A percentile compares a stretch with the other conserved stretches of the same genome.
phyloP scores from a whole-genome alignment of 1,139 yeast genomes.

The Taphrina confusa region DNA sequence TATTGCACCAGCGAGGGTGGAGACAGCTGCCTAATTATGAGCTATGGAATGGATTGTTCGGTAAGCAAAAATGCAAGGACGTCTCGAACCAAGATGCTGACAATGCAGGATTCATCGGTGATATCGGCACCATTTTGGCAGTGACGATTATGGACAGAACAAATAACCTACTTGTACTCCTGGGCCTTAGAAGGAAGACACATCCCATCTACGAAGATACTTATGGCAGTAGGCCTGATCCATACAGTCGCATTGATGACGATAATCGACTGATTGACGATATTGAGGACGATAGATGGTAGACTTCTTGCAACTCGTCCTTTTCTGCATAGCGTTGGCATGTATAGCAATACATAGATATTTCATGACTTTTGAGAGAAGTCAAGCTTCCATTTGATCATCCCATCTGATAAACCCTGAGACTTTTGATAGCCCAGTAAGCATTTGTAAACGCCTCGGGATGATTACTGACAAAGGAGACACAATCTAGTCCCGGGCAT shows the following conservation, averaged over 20 bases:
- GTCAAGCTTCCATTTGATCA: neutral
- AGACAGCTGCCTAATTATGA: conserved; percentile 36
- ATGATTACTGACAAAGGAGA: conserved; percentile 24
- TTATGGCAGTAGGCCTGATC: conserved; percentile 9
- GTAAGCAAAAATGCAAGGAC: neutral
- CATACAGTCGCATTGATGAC: conserved; percentile 21
- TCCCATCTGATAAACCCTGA: conserved; percentile 15
- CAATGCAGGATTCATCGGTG: neutral
- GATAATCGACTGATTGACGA: conserved; percentile 33
- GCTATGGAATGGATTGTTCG: conserved; percentile 29
- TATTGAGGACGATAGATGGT: conserved; percentile 33
- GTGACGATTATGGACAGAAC: neutral
- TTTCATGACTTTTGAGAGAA: neutral
- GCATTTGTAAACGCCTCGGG: conserved; percentile 35
- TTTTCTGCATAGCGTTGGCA: conserved; percentile 7
- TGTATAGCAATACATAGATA: neutral
- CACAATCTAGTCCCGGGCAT: conserved; percentile 30
- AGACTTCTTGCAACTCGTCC: neutral
- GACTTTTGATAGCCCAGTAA: conserved; percentile 36
- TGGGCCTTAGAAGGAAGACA: neutral
- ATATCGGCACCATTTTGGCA: conserved; percentile 4
- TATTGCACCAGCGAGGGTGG: conserved; percentile 35
- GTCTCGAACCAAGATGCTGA: neutral
- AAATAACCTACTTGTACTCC: conserved; percentile 1
- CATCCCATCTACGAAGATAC: neutral